Evolutionary conservation across 1,284 basidiomycete species (phyloP).

Genomic region (Boletus semigastroideus): DNA sequence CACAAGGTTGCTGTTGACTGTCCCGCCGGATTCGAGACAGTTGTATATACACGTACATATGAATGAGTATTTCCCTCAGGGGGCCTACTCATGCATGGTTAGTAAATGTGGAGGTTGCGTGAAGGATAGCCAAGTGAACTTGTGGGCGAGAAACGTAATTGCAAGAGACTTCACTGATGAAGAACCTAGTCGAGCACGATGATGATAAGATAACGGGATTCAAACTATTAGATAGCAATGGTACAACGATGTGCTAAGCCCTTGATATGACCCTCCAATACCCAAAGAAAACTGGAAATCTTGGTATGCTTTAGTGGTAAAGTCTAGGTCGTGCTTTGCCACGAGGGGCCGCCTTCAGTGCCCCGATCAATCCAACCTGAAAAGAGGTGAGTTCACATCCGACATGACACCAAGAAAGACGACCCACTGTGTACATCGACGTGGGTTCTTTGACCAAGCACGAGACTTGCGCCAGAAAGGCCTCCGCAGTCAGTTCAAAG

Average conservation of each 20-base stretch:
- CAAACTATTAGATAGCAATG: no score
- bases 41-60: constrained; percentile 1
- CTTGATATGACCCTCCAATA: no score
- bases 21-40: constrained; percentile 1
- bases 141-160: no score
- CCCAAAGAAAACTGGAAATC: no score
- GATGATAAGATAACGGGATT: no score
- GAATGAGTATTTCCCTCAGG: no score
- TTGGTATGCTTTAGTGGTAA: not conserved
- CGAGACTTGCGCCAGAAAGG: not conserved
- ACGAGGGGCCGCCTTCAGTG: not conserved
- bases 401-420: not conserved
- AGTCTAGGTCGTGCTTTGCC: not conserved
- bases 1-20: no score
- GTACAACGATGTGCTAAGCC: no score
- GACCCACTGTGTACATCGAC: constrained; percentile 2
- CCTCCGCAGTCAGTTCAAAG: constrained; percentile 11
- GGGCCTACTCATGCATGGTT: no score
- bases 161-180: no score
- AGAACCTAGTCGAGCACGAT: no score
- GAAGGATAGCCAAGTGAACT: no score
- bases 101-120: not conserved
- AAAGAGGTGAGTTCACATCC: not conserved
- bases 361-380: not conserved
- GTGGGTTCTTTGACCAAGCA: not conserved